Evolutionary conservation across 164 flowering plant species (phyloP), one percentile per base, ranked within the genome.

Genomic region (Tetrastigma voinierianum): DNA sequence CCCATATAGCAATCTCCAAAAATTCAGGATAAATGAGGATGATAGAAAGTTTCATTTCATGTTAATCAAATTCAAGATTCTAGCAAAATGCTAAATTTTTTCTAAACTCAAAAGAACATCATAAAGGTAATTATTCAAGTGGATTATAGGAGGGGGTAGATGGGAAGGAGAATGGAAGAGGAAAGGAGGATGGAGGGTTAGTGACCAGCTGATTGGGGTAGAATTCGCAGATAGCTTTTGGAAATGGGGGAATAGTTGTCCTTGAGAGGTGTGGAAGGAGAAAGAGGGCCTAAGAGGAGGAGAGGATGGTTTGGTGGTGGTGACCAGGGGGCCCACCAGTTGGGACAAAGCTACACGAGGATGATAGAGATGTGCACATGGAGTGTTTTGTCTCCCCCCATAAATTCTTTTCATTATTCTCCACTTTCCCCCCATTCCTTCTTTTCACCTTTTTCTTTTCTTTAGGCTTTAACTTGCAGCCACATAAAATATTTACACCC

Each of bases 311-410:
- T 23, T 19, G 16, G 23, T 63, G 54, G 59, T 65, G 65, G 74
- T 64, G 72, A 48, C 20, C n/a, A 64, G 52, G 73, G 79, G 76
- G 70, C 57, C 18, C 0, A 24, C 43, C 18, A 24, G 9, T 43
- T 32, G 1, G 51, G 70, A 74, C 75, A 74, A 61, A 17, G 25
- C 44, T 40, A 40, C 53, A 48, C 55, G 57, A 62, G 55, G 24
- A 66, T 9, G 80, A 80, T 65, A 71, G 75, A 67, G 78, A 74
- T 68, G 52, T 63, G 61, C 80, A 79, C 82, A 76, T 79, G 78
- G 68, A 16, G 54, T 62, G 52, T 19, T 56, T 56, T 7, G 71
- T 32, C 40, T 32, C 71, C 76, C 68, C 67, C 61, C 72, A 20
- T 15, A 5, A 24, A 32, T 32, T 32, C 40, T 32, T 32, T 32